Base-by-base conservation (phyloP, 2,329 filamentous ascomycete species). In the Verticillium zaregamsianum region DNA sequence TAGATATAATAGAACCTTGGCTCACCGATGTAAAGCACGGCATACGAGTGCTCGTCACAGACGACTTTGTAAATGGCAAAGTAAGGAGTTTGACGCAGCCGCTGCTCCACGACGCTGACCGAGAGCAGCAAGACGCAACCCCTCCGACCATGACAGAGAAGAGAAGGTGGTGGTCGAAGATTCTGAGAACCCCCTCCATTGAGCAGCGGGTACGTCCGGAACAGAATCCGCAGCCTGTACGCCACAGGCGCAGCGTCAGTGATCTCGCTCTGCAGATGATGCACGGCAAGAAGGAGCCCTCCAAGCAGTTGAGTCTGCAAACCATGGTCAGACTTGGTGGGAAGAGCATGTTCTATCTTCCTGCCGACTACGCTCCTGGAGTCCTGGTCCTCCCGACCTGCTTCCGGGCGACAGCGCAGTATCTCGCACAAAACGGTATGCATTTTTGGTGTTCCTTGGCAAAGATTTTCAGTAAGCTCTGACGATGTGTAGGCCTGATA, bases 341-440 rank as follows among this genome's bases (percentile, higher is more conserved):
- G 40, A 85, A 85, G 69, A 88, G 85, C 69, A 73, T 84, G 33
- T 74, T 90, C 57, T 84, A 86, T 66, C 75, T 90, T 9, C 86
- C 87, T 1, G 66, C 77, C 3, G 85, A 87, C 59, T 85, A 88
- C 66, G 77, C 86, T 3, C 80, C 85, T 1, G 79, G 81, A 20
- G 80, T 82, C 28, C 73, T 90, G 31, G 74, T 83, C 20, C 73
- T 90, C 33, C 88, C 88, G 9, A 89, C 87, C 4, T 89, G 87
- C 66, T 79, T 90, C 57, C 85, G 87, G 55, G 87, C 88, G 11
- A 86, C 85, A 9, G 86, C 84, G n/a, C 85, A 89, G 65, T 82
- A 86, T 69, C 78, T 90, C 11, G 78, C 86, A 3, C 83, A 88
- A 57, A 75, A 89, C 70, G 83, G 84, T 85, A 69, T 69, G 77